These are phyloP conservation scores for Terana coerulea DNA, from an alignment of 768 basidiomycete species.

Conservation along the genomic window DNA sequence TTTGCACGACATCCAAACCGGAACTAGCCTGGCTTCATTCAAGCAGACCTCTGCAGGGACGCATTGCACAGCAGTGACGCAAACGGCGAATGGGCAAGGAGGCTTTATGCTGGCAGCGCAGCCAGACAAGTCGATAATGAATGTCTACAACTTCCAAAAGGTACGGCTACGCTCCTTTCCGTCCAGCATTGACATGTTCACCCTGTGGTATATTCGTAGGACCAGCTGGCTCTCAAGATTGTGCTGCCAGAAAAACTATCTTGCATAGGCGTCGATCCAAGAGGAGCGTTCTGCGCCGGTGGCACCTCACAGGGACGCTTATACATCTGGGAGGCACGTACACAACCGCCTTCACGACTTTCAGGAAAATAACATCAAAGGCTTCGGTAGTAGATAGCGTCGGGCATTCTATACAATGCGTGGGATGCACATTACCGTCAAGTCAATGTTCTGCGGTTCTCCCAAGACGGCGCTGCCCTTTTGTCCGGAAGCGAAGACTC, in stretches of 20 bases:
- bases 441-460: constrained; percentile 80
- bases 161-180: constrained; percentile 43
- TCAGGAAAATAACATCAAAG: neutral
- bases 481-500: constrained; percentile 91
- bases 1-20: constrained; percentile 80
- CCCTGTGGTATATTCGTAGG: constrained; percentile 44
- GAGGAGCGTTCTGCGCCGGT: constrained; percentile 78
- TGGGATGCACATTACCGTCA: constrained; percentile 97
- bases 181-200: neutral
- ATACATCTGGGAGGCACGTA: constrained; percentile 92
- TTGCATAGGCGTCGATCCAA: constrained; percentile 70
- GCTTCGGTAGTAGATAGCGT: constrained; percentile 58
- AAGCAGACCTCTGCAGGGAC: constrained; percentile 72
- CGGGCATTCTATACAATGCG: constrained; percentile 88
- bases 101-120: constrained; percentile 84
- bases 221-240: constrained; percentile 83
- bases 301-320: constrained; percentile 87
- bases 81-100: constrained; percentile 68
- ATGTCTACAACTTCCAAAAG: constrained; percentile 94
- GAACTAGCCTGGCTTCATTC: constrained; percentile 75
- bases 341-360: neutral
- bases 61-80: constrained; percentile 66
- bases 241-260: constrained; percentile 88
- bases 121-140: constrained; percentile 81
- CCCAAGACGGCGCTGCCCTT: constrained; percentile 73